These are phyloP conservation scores for Cordyceps sp. DNA, from an alignment of 2,329 filamentous ascomycete genomes.

Conservation along the genomic window DNA sequence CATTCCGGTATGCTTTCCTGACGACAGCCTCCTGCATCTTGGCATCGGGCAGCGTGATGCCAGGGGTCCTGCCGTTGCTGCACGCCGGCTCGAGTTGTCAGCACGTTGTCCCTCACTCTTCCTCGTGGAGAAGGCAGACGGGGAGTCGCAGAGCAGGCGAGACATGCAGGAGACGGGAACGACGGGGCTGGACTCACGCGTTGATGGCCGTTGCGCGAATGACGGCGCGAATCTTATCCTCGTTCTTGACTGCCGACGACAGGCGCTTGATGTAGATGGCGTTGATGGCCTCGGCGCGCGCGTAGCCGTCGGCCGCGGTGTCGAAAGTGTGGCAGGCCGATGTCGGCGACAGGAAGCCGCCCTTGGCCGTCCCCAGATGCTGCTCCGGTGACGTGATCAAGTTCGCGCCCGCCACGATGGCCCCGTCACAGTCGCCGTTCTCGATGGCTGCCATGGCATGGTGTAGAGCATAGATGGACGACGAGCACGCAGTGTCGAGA, in stretches of 20 bases:
- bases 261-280: conserved; percentile 16
- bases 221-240: conserved; percentile 9
- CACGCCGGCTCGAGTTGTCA: too few relatives aligned
- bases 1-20: conserved; percentile 17
- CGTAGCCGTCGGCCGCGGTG: conserved; percentile 16
- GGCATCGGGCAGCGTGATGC: conserved; percentile 9
- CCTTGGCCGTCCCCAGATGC: conserved; percentile 6
- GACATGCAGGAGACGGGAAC: too few relatives aligned
- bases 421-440: conserved; percentile 13
- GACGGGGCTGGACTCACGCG: background rate
- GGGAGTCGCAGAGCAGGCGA: too few relatives aligned
- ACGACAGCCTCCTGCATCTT: conserved; percentile 20
- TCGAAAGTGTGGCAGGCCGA: conserved; percentile 17
- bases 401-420: conserved; percentile 19
- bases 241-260: conserved; percentile 9
- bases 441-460: conserved; percentile 11
- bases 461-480: conserved; percentile 12
- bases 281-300: conserved; percentile 12
- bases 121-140: too few relatives aligned
- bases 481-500: conserved; percentile 20
- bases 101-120: too few relatives aligned
- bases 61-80: conserved; percentile 7
- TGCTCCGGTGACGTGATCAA: conserved; percentile 12
- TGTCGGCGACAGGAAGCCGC: conserved; percentile 6
- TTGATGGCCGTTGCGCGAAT: conserved; percentile 7